These are phyloP conservation scores for Apiospora phragmitis DNA, from an alignment of 2,329 filamentous ascomycete genomes.

Conservation along the genomic window DNA sequence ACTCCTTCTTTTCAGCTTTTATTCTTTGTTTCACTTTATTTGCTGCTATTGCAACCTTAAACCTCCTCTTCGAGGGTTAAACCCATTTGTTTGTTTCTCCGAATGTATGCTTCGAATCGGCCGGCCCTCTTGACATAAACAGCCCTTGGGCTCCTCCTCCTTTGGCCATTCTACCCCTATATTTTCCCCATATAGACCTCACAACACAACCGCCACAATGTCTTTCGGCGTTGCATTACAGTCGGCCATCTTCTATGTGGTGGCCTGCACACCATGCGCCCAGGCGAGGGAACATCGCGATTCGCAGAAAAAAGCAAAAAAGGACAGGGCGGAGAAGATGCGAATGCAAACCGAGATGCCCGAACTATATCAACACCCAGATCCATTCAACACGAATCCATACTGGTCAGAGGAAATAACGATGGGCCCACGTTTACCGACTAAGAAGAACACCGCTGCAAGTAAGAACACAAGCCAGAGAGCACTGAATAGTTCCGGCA, in stretches of 20 bases:
- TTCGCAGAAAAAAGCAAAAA: slow-evolving; percentile 68
- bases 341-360: slow-evolving; percentile 69
- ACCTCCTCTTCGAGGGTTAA: not conserved
- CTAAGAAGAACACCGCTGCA: slow-evolving; percentile 50
- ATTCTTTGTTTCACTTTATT: not conserved
- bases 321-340: slow-evolving; percentile 65
- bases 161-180: not conserved
- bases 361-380: slow-evolving; percentile 74
- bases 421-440: slow-evolving; percentile 74
- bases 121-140: not conserved
- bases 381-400: slow-evolving; percentile 82
- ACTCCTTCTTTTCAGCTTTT: not conserved
- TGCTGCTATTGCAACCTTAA: not conserved
- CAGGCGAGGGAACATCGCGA: slow-evolving; percentile 69
- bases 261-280: slow-evolving; percentile 77
- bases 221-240: slow-evolving; percentile 64
- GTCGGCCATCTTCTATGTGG: slow-evolving; percentile 76
- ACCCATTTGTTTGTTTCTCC: not conserved
- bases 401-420: slow-evolving; percentile 87
- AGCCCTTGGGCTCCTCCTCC: not conserved
- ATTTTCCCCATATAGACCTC: not conserved
- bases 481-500: slow-evolving; percentile 56
- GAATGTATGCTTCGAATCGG: slow-evolving; percentile 1
- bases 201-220: slow-evolving; percentile 36
- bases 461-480: slow-evolving; percentile 61